phyloP scores from a whole-genome alignment of 805 yeast genomes.

The Kodamaea neixiangensis region DNA sequence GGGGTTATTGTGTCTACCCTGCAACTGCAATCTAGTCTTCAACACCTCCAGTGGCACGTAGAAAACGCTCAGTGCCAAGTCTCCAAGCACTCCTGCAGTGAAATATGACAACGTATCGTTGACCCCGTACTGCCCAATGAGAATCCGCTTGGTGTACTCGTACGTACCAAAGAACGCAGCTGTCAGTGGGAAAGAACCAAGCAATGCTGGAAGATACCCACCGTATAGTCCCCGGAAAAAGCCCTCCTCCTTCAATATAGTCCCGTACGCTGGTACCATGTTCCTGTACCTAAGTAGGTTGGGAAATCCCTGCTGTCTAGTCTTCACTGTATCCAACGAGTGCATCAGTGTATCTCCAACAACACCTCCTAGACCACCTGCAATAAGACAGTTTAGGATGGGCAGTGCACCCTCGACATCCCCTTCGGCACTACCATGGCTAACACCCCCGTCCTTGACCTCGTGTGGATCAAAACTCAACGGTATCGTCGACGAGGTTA shows the following conservation, averaged over 20 bases:
- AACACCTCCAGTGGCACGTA: conserved; percentile 96
- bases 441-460: conserved; percentile 3
- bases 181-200: conserved; percentile 93
- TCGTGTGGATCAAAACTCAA: conserved; percentile 29
- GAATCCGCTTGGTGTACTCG: conserved; percentile 71
- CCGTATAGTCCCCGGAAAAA: conserved; percentile 81
- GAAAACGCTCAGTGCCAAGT: conserved; percentile 79
- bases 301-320: conserved; percentile 95
- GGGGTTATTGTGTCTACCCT: conserved; percentile 83
- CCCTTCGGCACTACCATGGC: not conserved
- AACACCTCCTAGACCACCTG: conserved; percentile 95
- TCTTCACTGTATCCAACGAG: conserved; percentile 93
- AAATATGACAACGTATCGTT: conserved; percentile 83
- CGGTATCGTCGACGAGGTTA: conserved; percentile 38
- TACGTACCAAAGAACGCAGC: conserved; percentile 93
- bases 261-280: conserved; percentile 73
- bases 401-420: conserved; percentile 25
- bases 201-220: conserved; percentile 88
- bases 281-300: conserved; percentile 63
- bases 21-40: conserved; percentile 90
- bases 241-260: conserved; percentile 86
- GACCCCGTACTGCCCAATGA: conserved; percentile 61
- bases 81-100: conserved; percentile 91
- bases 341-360: conserved; percentile 94
- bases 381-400: conserved; percentile 64